Conservation (phyloP, 805 yeast genomes). For the Starmerella khaoyaiensis region DNA sequence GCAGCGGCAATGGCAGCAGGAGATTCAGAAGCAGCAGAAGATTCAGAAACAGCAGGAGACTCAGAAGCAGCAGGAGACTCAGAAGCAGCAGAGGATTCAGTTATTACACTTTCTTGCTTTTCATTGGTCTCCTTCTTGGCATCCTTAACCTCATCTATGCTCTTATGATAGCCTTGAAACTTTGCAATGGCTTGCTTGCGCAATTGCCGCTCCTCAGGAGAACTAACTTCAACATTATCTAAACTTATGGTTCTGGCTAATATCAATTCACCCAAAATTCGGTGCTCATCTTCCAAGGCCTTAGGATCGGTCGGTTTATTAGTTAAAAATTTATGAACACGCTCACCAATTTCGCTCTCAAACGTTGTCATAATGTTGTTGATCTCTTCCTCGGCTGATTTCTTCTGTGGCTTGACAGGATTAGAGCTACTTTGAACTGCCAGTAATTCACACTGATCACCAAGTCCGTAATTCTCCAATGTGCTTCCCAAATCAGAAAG, state of each 20-base stretch:
- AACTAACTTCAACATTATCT: slow-evolving; percentile 28
- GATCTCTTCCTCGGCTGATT: slow-evolving; percentile 23
- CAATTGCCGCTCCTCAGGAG: slow-evolving; percentile 24
- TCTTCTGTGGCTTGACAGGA: too few relatives aligned
- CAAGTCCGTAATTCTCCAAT: slow-evolving; percentile 18
- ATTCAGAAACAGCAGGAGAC: neutral
- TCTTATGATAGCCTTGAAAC: slow-evolving; percentile 25
- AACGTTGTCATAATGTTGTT: slow-evolving; percentile 21
- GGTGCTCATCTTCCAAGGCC: slow-evolving; percentile 24
- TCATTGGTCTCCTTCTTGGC: slow-evolving; percentile 2
- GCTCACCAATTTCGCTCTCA: slow-evolving; percentile 22
- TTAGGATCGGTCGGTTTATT: slow-evolving; percentile 19
- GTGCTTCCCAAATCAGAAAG: slow-evolving; percentile 15
- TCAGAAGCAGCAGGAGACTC: slow-evolving; percentile 1
- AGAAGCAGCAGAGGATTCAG: neutral
- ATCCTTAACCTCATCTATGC: slow-evolving; percentile 19
- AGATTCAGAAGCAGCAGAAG: neutral
- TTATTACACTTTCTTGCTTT: neutral
- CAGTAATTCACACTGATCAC: slow-evolving; percentile 21
- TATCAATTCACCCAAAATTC: slow-evolving; percentile 26
- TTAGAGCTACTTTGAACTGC: slow-evolving; percentile 12
- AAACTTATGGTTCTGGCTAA: slow-evolving; percentile 27
- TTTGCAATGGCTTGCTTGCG: slow-evolving; percentile 27
- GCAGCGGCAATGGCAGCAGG: too few relatives aligned
- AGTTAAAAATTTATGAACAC: slow-evolving; percentile 19